Evolutionary conservation across 129 eudicot species (phyloP), one percentile per base, ranked within the genome.

Genomic region (Saposhnikovia divaricata): DNA sequence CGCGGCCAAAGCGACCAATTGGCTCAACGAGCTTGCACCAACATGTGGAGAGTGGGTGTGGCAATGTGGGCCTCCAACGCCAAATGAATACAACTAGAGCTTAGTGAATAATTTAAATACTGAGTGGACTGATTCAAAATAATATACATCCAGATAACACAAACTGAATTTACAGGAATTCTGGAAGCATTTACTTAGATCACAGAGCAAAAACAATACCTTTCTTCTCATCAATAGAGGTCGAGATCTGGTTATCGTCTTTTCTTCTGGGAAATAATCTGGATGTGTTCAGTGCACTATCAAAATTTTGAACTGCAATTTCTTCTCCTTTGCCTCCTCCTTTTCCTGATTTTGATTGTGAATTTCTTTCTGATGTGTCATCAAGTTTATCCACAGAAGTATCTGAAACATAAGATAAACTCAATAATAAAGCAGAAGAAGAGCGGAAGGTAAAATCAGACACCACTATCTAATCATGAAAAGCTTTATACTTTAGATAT

Each of bases 381-480:
- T 31, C 34, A 31, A 31, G 34, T 0, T 31, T 31, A 31, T 31
- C 34, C 34, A 31, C 34, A 31, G 34, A 31, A 31, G 34, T 31
- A 48, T 82, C 85, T 85, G 85, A 39, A 28, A 39, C 48, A 59
- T 43, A 66, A 25, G 66, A 61, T 10, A 34, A 73, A 72, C 14
- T n/a, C 46, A 19, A 48, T n/a, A 46, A 12, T 25, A 69, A n/a
- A 45, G 38, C 0, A 31, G 31, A 23, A 69, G 57, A 48, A 71
- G 48, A 40, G 7, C 12, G 19, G 45, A 31, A 28, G 44, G 46
- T 68, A 28, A 74, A 45, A 25, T 31, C 34, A 18, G 72, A 79
- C 25, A 23, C 15, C 44, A 11, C 28, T n/a, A 72, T 43, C 31
- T 42, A 47, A 44, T 44, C 21, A 31, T 25, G 21, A 73, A 43